Conservation (phyloP, 108 stramenopile genomes). For the Skeletonema potamos region DNA sequence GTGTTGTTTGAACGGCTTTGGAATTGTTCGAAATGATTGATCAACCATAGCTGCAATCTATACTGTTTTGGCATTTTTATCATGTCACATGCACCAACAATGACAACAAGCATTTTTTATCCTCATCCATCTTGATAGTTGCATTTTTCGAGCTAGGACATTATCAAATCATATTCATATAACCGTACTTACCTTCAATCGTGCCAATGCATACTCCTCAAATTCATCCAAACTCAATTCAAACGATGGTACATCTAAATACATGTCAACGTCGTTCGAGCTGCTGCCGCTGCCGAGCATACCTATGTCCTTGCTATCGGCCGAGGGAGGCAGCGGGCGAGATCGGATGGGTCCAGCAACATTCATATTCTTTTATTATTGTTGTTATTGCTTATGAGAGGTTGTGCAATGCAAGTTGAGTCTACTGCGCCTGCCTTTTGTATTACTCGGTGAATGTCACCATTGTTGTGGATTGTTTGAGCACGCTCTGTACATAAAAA, state of each 20-base stretch:
- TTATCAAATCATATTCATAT: not conserved
- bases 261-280: slow-evolving; percentile 42
- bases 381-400: not conserved
- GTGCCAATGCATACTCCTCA: slow-evolving; percentile 84
- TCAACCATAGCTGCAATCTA: not conserved
- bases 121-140: not conserved
- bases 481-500: no score
- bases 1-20: not conserved
- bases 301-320: not conserved
- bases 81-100: slow-evolving; percentile 7
- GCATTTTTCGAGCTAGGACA: not conserved
- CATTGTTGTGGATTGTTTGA: no score
- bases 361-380: slow-evolving; percentile 9
- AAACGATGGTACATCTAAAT: slow-evolving; percentile 43
- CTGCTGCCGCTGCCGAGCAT: not conserved
- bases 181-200: slow-evolving; percentile 69
- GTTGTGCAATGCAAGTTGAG: not conserved
- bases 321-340: not conserved
- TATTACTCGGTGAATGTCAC: no score
- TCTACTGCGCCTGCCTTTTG: no score
- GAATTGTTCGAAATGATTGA: not conserved
- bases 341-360: slow-evolving; percentile 21
- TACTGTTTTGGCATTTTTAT: not conserved
- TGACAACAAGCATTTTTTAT: not conserved
- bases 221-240: slow-evolving; percentile 86